phyloP scores from a whole-genome alignment of 495 filamentous ascomycete species.

The Aspergillus asperescens region DNA sequence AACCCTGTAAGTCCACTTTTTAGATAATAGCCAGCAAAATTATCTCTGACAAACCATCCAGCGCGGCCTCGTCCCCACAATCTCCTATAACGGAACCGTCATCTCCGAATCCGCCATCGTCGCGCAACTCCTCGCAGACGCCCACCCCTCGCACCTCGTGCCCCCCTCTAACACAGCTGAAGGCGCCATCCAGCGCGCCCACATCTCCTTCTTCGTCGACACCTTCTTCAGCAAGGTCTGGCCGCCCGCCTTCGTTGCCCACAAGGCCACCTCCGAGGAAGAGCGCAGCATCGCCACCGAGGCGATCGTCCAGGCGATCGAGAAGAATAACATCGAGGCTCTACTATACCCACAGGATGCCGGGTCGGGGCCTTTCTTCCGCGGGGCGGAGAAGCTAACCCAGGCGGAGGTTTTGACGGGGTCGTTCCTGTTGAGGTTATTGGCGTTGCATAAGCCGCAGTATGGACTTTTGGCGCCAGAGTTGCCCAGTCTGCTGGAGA shows the following conservation, averaged over 20 bases:
- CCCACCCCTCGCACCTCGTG: conserved; percentile 46
- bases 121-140: conserved; percentile 66
- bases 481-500: conserved; percentile 44
- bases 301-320: conserved; percentile 45
- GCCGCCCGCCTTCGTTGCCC: conserved; percentile 36
- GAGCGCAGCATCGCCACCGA: conserved; percentile 33
- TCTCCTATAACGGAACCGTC: conserved; percentile 66
- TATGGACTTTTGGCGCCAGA: conserved; percentile 47
- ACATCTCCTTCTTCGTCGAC: conserved; percentile 71
- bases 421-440: conserved; percentile 59
- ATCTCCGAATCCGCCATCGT: conserved; percentile 72
- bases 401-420: conserved; percentile 74
- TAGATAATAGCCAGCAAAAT: neutral
- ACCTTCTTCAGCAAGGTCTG: conserved; percentile 62
- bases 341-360: conserved; percentile 40
- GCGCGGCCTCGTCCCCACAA: conserved; percentile 70
- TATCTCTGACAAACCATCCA: conserved; percentile 18
- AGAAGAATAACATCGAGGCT: conserved; percentile 68
- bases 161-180: conserved; percentile 31
- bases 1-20: conserved; percentile 55
- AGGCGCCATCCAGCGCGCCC: conserved; percentile 58
- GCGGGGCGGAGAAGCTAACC: conserved; percentile 68
- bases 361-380: conserved; percentile 71
- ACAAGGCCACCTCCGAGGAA: conserved; percentile 33
- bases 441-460: conserved; percentile 45